A percentile compares a stretch with the other conserved stretches of the same genome.
Conservation (phyloP, 2,329 filamentous ascomycete genomes). For the Fusarium sp. region DNA sequence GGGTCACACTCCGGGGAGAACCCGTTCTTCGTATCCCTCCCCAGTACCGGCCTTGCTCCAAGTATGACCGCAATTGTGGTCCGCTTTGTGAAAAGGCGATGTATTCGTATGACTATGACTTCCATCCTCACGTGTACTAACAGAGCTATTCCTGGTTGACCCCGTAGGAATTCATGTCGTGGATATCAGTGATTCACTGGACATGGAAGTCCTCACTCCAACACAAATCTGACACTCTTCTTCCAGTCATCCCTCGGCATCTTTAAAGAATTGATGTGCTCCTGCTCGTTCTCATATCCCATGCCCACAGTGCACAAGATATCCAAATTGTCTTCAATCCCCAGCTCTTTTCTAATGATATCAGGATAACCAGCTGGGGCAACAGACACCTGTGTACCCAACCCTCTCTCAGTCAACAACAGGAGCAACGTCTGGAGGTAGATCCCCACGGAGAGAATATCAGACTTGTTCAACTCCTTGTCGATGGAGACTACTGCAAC, state of each 20-base stretch:
- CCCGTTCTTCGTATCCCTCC: too few relatives aligned
- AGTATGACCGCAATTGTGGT: too few relatives aligned
- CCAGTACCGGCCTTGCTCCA: too few relatives aligned
- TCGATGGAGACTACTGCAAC: conserved; percentile 26
- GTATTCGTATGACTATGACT: neutral
- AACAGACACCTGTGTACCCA: conserved; percentile 22
- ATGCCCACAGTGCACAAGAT: conserved; percentile 17
- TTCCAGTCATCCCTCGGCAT: conserved; percentile 27
- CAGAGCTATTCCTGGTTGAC: neutral
- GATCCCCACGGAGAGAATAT: conserved; percentile 28
- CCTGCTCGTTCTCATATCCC: conserved; percentile 19
- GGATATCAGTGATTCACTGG: neutral
- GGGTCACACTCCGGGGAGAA: neutral
- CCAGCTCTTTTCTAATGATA: conserved; percentile 8
- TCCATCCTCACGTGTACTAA: neutral
- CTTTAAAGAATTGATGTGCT: conserved; percentile 15
- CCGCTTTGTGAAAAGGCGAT: too few relatives aligned
- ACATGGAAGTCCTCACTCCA: neutral
- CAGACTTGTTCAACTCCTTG: neutral
- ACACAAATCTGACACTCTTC: conserved; percentile 5
- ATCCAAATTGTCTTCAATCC: conserved; percentile 4
- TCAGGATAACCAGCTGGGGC: conserved; percentile 19
- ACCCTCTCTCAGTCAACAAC: conserved; percentile 15
- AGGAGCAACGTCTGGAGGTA: conserved; percentile 32
- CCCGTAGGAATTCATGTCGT: too few relatives aligned